These are phyloP conservation scores for Solanum microdontum DNA, from an alignment of 257 asterid species.

Conservation along the genomic window DNA sequence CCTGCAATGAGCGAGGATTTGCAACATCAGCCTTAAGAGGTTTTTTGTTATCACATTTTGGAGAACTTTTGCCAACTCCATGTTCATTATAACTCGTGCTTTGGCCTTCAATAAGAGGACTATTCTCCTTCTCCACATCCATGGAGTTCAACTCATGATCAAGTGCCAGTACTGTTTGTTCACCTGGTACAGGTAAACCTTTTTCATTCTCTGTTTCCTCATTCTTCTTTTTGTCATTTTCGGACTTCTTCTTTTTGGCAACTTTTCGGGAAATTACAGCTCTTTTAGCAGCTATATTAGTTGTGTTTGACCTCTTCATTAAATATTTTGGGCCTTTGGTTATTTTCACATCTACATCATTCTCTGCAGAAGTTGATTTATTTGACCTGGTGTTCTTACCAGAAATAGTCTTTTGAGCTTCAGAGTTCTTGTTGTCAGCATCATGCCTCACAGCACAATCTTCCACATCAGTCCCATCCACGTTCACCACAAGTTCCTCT, in stretches of 20 bases:
- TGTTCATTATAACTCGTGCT: conserved; percentile 8
- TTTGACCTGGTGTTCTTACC: conserved; percentile 14
- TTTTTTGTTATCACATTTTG: conserved; percentile 4
- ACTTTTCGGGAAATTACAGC: conserved; percentile 12
- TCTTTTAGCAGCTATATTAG: background rate
- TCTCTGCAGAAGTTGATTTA: conserved; percentile 15
- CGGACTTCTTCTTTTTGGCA: conserved; percentile 2
- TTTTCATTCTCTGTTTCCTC: background rate
- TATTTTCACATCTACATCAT: conserved; percentile 15
- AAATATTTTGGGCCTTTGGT: conserved; percentile 31
- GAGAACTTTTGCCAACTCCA: conserved; percentile 8
- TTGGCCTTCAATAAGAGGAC: background rate
- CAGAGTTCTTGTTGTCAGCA: conserved; percentile 3
- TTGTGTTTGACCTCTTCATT: conserved; percentile 23
- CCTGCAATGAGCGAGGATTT: background rate
- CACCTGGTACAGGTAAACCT: background rate
- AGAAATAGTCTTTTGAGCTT: conserved; percentile 16
- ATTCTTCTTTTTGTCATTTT: background rate
- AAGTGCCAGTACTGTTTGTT: background rate
- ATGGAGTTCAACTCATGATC: conserved; percentile 17
- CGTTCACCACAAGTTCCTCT: conserved; percentile 6
- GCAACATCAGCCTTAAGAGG: conserved; percentile 6
- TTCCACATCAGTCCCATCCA: conserved; percentile 12
- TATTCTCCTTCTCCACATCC: conserved; percentile 40
- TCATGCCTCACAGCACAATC: conserved; percentile 14